Base-by-base conservation (phyloP, 2,329 filamentous ascomycete species). In the Fusarium dlaminii region DNA sequence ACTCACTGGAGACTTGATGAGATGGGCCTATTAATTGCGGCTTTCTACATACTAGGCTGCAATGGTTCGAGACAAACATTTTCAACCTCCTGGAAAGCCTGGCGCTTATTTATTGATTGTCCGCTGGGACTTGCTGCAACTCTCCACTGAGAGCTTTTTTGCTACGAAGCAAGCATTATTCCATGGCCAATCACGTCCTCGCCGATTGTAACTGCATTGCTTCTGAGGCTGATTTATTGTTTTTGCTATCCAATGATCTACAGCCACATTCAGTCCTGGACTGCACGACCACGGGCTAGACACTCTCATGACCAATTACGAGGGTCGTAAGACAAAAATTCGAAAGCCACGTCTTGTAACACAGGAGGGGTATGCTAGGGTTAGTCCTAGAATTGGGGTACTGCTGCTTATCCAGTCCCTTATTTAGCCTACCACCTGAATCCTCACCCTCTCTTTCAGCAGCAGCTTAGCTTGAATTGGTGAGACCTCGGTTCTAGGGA, bases 401-500 rank as follows among this genome's bases (percentile, higher is more conserved):
- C n/a, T 6, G 8, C 17, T 14, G 8, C 43, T 20, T 13, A 27
- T 14, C 8, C 24, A 13, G 12, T 20, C 17, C n/a, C n/a, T 6
- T 18, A 24, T 18, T 20, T n/a, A 6, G 5, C 12, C n/a, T 24
- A 45, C 18, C 5, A 1, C 43, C 24, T 10, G 0, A 45, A 7
- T 20, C 12, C 18, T 45, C 24, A 20, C 2, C 12, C 17, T 24
- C 17, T 27, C 24, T 20, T 13, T 4, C 9, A 48, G 20, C 20
- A 30, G 6, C 27, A 15, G 14, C 45, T n/a, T 22, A 0, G 4
- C 9, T 8, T 22, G 12, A 8, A 8, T 6, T 7, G 15, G 11
- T 17, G 6, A 2, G 5, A 30, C 2, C 7, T 4, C 7, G 18
- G 7, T 17, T 32, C 3, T 18, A 9, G 2, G 4, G 1, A 6